A percentile compares a stretch with the other conserved stretches of the same genome.
phyloP scores from a whole-genome alignment of 1,284 basidiomycete species.

The Malassezia pachydermatis region DNA sequence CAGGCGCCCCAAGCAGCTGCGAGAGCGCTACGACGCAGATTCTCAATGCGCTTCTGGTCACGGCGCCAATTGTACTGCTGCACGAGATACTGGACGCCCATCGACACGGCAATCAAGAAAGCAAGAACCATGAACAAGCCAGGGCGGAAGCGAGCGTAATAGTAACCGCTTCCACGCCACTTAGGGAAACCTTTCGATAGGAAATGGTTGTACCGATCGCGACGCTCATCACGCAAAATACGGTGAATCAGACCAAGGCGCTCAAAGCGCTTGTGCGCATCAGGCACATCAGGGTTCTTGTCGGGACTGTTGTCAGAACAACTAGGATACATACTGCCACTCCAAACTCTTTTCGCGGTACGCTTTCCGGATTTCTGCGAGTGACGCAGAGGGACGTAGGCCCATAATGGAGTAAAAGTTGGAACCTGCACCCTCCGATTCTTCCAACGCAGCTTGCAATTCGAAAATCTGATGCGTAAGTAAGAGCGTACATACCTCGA shows the following conservation, averaged over 20 bases:
- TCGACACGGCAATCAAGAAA: slow-evolving; percentile 25
- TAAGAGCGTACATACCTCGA: slow-evolving; percentile 20
- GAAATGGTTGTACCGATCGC: slow-evolving; percentile 46
- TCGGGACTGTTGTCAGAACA: slow-evolving; percentile 25
- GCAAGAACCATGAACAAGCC: slow-evolving; percentile 27
- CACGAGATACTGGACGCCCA: slow-evolving; percentile 22
- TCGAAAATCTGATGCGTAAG: slow-evolving; percentile 36
- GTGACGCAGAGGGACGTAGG: slow-evolving; percentile 21
- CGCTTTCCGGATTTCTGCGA: slow-evolving; percentile 33
- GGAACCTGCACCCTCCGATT: slow-evolving; percentile 25
- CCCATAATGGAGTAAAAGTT: slow-evolving; percentile 42
- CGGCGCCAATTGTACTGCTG: slow-evolving; percentile 23
- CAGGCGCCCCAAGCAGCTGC: slow-evolving; percentile 36
- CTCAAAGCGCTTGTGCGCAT: slow-evolving; percentile 39
- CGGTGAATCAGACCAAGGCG: slow-evolving; percentile 41
- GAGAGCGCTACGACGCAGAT: slow-evolving; percentile 27
- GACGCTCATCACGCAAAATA: slow-evolving; percentile 40
- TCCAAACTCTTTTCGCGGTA: slow-evolving; percentile 40
- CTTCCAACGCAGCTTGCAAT: slow-evolving; percentile 37
- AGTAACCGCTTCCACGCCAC: slow-evolving; percentile 42
- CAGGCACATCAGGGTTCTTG: slow-evolving; percentile 28
- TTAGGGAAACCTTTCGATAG: slow-evolving; percentile 41
- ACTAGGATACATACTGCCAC: slow-evolving; percentile 27
- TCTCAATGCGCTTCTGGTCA: slow-evolving; percentile 26
- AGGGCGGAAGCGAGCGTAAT: slow-evolving; percentile 38